Evolutionary conservation across 305 asterid genomes (phyloP).

Genomic region (Petunia hybrid): DNA sequence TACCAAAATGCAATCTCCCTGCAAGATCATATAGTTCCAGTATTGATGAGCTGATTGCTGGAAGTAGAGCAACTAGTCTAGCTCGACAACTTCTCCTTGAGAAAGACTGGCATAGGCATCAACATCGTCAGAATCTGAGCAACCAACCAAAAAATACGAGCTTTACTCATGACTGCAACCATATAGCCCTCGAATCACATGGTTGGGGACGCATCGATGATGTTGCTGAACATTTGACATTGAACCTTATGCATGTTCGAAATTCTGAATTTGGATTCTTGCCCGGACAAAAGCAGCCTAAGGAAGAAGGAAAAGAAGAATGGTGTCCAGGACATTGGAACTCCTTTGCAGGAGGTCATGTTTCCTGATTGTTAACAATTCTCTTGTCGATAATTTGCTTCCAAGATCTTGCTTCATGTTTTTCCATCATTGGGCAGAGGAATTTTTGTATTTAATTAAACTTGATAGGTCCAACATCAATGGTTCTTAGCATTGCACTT

Average conservation of each 20-base stretch:
- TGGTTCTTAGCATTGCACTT: no score
- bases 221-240: slow-evolving; percentile 46
- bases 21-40: slow-evolving; percentile 56
- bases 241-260: slow-evolving; percentile 64
- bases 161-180: slow-evolving; percentile 26
- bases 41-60: slow-evolving; percentile 66
- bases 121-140: slow-evolving; percentile 22
- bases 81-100: slow-evolving; percentile 44
- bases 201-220: slow-evolving; percentile 33
- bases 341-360: slow-evolving; percentile 35
- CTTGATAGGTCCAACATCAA: no score
- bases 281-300: slow-evolving; percentile 35
- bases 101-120: slow-evolving; percentile 36
- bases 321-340: slow-evolving; percentile 50
- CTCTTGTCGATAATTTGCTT: no score
- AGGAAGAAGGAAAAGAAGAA: slow-evolving; percentile 37
- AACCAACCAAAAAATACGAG: slow-evolving; percentile 27
- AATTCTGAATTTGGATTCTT: slow-evolving; percentile 45
- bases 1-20: slow-evolving; percentile 50
- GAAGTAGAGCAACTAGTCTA: slow-evolving; percentile 56
- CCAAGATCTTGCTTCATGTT: no score
- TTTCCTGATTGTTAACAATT: background rate
- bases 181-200: slow-evolving; percentile 3
- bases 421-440: no score
- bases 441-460: no score